Percentiles rank a stretch among this genome's conserved stretches.
Conservation (phyloP, 257 asterid genomes). For the Petunia secreta region DNA sequence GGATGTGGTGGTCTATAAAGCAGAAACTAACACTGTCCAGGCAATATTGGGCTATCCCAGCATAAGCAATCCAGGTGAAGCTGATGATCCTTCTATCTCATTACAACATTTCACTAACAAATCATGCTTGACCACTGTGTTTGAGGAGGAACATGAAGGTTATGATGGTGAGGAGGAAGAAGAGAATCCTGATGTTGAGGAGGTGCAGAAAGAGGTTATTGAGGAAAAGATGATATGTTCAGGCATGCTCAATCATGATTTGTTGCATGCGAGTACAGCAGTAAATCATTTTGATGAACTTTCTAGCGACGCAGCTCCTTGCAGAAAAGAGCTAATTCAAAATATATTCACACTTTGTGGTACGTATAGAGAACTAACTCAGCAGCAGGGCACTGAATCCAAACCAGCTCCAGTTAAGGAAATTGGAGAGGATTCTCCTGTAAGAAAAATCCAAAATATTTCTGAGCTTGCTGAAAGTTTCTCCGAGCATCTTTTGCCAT, state of each 20-base stretch:
- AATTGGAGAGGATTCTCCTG: slow-evolving; percentile 31
- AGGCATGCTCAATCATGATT: background rate
- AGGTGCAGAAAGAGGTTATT: slow-evolving; percentile 78
- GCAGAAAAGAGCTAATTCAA: slow-evolving; percentile 60
- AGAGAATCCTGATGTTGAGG: slow-evolving; percentile 52
- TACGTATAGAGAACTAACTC: slow-evolving; percentile 55
- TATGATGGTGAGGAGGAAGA: slow-evolving; percentile 58
- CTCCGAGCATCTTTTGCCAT: slow-evolving; percentile 26
- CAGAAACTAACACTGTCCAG: slow-evolving; percentile 33
- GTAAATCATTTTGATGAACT: slow-evolving; percentile 31
- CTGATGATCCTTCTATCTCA: slow-evolving; percentile 34
- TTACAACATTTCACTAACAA: slow-evolving; percentile 44
- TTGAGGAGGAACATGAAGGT: slow-evolving; percentile 77
- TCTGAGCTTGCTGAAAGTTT: slow-evolving; percentile 1
- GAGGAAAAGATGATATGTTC: slow-evolving; percentile 62
- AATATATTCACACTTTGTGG: slow-evolving; percentile 78
- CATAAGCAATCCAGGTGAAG: slow-evolving; percentile 40
- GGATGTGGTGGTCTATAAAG: slow-evolving; percentile 33
- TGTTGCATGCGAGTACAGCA: background rate
- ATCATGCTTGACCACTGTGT: slow-evolving; percentile 69
- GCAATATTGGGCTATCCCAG: slow-evolving; percentile 36
- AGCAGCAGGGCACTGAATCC: slow-evolving; percentile 24
- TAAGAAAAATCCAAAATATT: slow-evolving; percentile 15
- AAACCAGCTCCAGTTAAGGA: slow-evolving; percentile 24
- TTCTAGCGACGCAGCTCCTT: slow-evolving; percentile 36